Conservation (phyloP, 2,329 filamentous ascomycete species). For the Fulvia fulva region DNA sequence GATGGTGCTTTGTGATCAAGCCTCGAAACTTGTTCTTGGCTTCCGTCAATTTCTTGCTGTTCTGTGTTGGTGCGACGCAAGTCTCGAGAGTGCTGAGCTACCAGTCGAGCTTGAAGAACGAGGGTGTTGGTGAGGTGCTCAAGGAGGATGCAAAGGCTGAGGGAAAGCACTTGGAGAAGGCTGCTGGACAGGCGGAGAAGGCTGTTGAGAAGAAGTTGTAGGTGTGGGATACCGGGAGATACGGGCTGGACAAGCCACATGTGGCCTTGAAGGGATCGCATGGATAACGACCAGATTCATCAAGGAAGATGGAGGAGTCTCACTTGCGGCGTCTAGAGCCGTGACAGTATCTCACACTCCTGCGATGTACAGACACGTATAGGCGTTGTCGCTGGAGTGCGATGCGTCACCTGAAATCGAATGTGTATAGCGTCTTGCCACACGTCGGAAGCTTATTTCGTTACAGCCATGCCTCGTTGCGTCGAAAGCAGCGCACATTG, state of each 20-base stretch:
- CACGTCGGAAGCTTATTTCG: no score
- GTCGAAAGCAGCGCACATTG: no score
- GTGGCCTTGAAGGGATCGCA: neutral
- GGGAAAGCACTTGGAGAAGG: constrained; percentile 31
- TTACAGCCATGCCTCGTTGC: no score
- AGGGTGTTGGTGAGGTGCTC: constrained; percentile 42
- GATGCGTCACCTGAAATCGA: neutral
- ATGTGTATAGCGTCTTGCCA: no score
- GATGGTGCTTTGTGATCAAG: constrained; percentile 97
- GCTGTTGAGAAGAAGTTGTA: constrained; percentile 26
- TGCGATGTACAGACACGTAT: neutral
- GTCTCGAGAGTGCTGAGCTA: constrained; percentile 69
- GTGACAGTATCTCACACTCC: neutral
- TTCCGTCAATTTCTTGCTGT: constrained; percentile 97
- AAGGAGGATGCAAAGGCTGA: constrained; percentile 35
- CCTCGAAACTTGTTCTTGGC: constrained; percentile 90
- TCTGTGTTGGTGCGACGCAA: constrained; percentile 79
- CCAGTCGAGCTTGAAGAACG: constrained; percentile 58
- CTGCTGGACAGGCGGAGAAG: constrained; percentile 37
- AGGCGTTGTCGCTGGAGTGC: neutral
- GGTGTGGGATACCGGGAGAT: neutral
- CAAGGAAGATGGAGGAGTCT: neutral
- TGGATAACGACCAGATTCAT: neutral
- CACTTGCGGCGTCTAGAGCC: neutral
- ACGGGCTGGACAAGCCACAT: neutral